Conservation (phyloP, 768 basidiomycete species). For the Cantharellus cinnabarinus region DNA sequence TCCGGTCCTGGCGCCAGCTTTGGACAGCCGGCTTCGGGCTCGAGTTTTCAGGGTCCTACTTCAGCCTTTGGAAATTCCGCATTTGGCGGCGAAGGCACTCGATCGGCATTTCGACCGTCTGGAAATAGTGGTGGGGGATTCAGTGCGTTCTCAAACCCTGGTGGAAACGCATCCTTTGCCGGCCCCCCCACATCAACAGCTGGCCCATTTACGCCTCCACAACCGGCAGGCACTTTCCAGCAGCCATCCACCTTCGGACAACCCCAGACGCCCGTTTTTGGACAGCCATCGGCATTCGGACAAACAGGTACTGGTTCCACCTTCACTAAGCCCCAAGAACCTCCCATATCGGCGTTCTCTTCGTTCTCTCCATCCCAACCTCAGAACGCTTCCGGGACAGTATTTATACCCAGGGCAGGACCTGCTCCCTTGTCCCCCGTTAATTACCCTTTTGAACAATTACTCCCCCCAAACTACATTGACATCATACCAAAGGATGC, state of each 20-base stretch:
- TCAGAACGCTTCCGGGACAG: slow-evolving; percentile 2
- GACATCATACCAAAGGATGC: slow-evolving; percentile 30
- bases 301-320: background rate
- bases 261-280: slow-evolving; percentile 19
- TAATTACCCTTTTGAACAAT: slow-evolving; percentile 30
- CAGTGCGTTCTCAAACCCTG: slow-evolving; percentile 2
- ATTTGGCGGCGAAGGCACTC: background rate
- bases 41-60: background rate
- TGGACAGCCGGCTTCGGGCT: slow-evolving; percentile 8
- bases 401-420: background rate
- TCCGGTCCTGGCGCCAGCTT: background rate
- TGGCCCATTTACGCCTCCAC: too few species aligned
- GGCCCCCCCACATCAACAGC: background rate
- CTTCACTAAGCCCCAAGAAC: background rate
- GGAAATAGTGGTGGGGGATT: slow-evolving; percentile 3
- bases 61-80: slow-evolving; percentile 7
- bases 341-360: background rate
- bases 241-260: slow-evolving; percentile 11
- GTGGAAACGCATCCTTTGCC: background rate
- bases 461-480: slow-evolving; percentile 40
- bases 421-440: background rate
- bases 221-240: background rate
- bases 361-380: background rate
- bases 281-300: slow-evolving; percentile 9
- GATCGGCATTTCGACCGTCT: too few species aligned